Base-by-base conservation (phyloP, 2,329 filamentous ascomycete genomes). In the Aspergillus pseudotamarii region DNA sequence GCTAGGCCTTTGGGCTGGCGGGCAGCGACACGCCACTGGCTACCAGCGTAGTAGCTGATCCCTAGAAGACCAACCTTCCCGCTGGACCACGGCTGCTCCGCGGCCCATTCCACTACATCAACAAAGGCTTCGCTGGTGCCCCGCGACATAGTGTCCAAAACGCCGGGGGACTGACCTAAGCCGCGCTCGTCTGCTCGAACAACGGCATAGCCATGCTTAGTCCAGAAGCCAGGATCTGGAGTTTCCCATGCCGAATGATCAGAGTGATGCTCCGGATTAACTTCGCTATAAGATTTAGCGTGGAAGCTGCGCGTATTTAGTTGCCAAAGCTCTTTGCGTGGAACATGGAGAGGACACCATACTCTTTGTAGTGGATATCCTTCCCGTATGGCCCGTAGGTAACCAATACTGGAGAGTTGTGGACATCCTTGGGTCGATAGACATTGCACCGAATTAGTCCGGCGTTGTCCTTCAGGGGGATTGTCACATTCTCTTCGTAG, bases 321-420 rank as follows among this genome's bases (percentile, higher is more conserved):
- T 30, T 30, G 6, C 9, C n/a, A 1, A 14, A 10, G 2, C 2
- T 6, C 12, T 28, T 3, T 4, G 21, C 6, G 14, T 32, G 23
- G 16, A 19, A 0, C 11, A 14, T 21, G 4, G 21, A 26, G 79
- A 83, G 79, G 4, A 30, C 4, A n/a, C 57, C 62, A 16, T 41
- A 70, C 68, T 68, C 69, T 62, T 81, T 78, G 72, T 91, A 91
- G 23, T 82, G 85, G 41, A 91, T 89, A 68, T 92, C 89, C 68
- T 92, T 92, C 53, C 90, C 89, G 66, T 92, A 92, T 0, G 90
- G 90, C 0, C 89, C 89, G 66, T 92, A 92, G 0, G 89, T 92
- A 2, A 90, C 85, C 10, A 92, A 73, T 0, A 90, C 89, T 0
- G 90, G 89, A 26, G 66, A 64, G 74, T 79, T 69, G 26, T 79